A percentile compares a stretch with the other conserved stretches of the same genome.
These are phyloP conservation scores for Striga hermonthica DNA, from an alignment of 305 asterid genomes.

Conservation along the genomic window DNA sequence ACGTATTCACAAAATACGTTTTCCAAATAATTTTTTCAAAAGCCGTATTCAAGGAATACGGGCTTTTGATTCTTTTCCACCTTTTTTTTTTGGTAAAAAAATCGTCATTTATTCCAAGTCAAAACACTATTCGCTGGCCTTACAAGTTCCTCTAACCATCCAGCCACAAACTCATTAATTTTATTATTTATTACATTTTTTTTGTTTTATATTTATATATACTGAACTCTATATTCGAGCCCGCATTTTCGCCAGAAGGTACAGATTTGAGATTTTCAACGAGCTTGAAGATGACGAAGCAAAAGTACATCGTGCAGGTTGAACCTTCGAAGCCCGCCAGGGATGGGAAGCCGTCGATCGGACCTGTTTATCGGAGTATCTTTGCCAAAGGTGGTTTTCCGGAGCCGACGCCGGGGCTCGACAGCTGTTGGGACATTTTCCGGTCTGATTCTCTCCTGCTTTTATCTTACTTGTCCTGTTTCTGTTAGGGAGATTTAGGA, in stretches of 20 bases:
- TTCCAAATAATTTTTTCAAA: too few relatives aligned
- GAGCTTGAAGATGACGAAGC: constrained; percentile 43
- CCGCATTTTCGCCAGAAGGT: background rate
- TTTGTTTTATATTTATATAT: too few relatives aligned
- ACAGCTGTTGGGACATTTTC: constrained; percentile 92
- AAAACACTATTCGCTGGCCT: constrained; percentile 28
- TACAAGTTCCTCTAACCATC: background rate
- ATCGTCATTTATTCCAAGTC: constrained; percentile 27
- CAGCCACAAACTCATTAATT: constrained; percentile 2
- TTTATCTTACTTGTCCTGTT: background rate
- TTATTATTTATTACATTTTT: background rate
- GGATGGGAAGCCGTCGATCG: constrained; percentile 76
- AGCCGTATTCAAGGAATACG: too few relatives aligned
- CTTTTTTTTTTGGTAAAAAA: too few relatives aligned
- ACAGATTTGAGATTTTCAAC: constrained; percentile 18
- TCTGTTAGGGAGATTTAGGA: constrained; percentile 23
- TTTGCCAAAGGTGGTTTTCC: constrained; percentile 90
- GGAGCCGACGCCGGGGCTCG: constrained; percentile 65
- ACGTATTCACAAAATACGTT: too few relatives aligned
- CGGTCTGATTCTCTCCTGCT: constrained; percentile 47
- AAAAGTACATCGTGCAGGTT: constrained; percentile 54
- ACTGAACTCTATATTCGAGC: background rate
- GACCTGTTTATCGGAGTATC: constrained; percentile 78
- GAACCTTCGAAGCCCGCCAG: constrained; percentile 66
- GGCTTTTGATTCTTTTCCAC: too few relatives aligned